Conservation (phyloP, 345 rosid genomes). For the Adansonia digitata region DNA sequence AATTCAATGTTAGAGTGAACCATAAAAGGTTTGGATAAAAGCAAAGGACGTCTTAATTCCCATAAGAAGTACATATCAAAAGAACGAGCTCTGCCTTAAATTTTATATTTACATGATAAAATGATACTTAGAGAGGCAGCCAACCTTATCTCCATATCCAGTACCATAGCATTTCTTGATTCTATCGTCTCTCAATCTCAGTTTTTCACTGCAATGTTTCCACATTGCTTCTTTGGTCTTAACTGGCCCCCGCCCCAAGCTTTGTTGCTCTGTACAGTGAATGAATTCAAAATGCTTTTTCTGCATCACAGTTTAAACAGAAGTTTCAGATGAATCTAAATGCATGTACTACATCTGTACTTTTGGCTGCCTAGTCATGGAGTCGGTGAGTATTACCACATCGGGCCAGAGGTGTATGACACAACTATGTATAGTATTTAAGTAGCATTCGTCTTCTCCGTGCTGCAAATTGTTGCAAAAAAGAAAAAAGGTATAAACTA, state of each 20-base stretch:
- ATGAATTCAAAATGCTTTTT: constrained; percentile 28
- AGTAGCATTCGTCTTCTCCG: constrained; percentile 35
- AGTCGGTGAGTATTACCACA: constrained; percentile 19
- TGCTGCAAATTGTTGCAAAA: constrained; percentile 23
- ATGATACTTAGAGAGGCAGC: constrained; percentile 3
- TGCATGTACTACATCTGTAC: not conserved
- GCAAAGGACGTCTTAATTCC: not conserved
- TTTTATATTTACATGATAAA: not conserved
- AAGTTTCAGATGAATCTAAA: not conserved
- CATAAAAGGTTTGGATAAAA: not conserved
- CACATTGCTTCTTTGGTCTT: constrained; percentile 9
- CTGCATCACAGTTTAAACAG: constrained; percentile 18
- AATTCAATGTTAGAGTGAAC: not conserved
- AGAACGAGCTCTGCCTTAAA: not conserved
- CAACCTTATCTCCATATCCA: constrained; percentile 32
- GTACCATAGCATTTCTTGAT: constrained; percentile 23
- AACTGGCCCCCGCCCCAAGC: constrained; percentile 16
- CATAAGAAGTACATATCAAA: not conserved
- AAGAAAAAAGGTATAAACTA: not conserved
- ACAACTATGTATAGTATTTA: constrained; percentile 37
- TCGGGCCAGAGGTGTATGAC: constrained; percentile 25
- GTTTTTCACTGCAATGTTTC: constrained; percentile 26
- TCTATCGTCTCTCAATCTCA: constrained; percentile 25
- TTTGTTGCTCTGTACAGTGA: constrained; percentile 37
- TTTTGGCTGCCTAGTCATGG: not conserved